phyloP scores from a whole-genome alignment of 768 basidiomycete species.

The Panaeolus papilionaceus region DNA sequence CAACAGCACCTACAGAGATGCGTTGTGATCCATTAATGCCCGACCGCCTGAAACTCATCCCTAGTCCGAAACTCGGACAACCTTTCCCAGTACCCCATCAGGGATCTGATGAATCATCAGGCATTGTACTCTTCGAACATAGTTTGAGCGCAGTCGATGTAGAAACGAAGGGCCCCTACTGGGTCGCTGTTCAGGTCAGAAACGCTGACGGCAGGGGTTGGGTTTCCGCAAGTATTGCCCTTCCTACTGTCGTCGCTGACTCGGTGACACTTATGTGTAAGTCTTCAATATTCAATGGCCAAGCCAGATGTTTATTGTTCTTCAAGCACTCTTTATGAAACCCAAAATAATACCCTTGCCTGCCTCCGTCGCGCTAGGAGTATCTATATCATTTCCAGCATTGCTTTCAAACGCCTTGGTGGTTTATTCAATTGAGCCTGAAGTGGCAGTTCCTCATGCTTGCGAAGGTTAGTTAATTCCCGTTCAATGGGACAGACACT shows the following conservation, averaged over 20 bases:
- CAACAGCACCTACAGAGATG: constrained; percentile 24
- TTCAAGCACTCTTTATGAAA: constrained; percentile 48
- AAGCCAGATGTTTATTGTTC: constrained; percentile 15
- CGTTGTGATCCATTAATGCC: constrained; percentile 52
- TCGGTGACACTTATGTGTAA: constrained; percentile 49
- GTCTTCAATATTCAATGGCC: constrained; percentile 28
- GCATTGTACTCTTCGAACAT: constrained; percentile 68
- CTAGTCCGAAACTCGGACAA: constrained; percentile 57
- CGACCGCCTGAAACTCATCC: constrained; percentile 62
- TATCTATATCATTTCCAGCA: constrained; percentile 56
- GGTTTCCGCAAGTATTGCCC: constrained; percentile 63
- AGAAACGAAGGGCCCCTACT: constrained; percentile 29
- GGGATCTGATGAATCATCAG: constrained; percentile 79
- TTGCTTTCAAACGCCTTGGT: constrained; percentile 66
- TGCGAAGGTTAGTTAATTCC: background rate
- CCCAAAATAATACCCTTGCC: constrained; percentile 41
- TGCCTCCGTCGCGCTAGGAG: constrained; percentile 41
- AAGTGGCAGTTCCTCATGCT: background rate
- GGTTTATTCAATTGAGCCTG: constrained; percentile 59
- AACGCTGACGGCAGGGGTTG: constrained; percentile 61
- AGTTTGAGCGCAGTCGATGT: constrained; percentile 19
- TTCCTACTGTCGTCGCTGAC: constrained; percentile 37
- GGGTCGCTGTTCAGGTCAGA: constrained; percentile 62
- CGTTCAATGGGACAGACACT: constrained; percentile 3
- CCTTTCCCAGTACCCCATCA: constrained; percentile 71